Evolutionary conservation across 208 protist genomes (phyloP).

Genomic region (Leishmania turanica): DNA sequence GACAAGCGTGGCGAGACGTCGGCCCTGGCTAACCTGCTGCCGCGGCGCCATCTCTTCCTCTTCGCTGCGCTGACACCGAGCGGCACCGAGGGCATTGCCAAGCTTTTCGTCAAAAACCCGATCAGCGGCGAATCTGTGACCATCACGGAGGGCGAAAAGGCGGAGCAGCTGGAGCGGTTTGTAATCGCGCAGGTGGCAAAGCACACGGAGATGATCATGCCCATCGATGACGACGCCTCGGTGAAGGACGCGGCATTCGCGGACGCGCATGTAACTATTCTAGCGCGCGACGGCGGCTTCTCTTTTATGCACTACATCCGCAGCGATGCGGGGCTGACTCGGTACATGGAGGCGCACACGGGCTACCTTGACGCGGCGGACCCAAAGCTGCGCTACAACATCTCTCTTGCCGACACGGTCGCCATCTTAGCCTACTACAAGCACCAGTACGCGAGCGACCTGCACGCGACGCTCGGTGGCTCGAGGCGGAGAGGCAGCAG

Average conservation of each 20-base stretch:
- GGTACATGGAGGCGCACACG: constrained; percentile 65
- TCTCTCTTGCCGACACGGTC: constrained; percentile 85
- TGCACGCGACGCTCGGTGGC: constrained; percentile 7
- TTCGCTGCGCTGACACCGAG: constrained; percentile 60
- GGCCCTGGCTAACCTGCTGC: constrained; percentile 82
- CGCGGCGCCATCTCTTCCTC: constrained; percentile 86
- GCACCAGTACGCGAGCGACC: constrained; percentile 52
- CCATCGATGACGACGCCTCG: constrained; percentile 64
- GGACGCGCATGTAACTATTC: constrained; percentile 84
- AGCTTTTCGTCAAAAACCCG: constrained; percentile 89
- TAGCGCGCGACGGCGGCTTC: constrained; percentile 84
- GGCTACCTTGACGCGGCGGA: constrained; percentile 38
- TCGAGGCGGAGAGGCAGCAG: constrained; percentile 8
- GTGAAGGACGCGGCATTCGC: constrained; percentile 54
- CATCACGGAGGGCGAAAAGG: constrained; percentile 53
- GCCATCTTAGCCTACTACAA: constrained; percentile 76
- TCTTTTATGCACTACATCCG: constrained; percentile 62
- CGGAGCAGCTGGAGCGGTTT: constrained; percentile 59
- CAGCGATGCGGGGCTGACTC: constrained; percentile 42
- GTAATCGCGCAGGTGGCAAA: constrained; percentile 63
- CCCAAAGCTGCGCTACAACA: constrained; percentile 63
- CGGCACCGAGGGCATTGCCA: constrained; percentile 56
- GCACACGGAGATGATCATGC: constrained; percentile 80
- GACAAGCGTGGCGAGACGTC: constrained; percentile 64
- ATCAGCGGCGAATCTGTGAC: constrained; percentile 87